Evolutionary conservation across 768 basidiomycete genomes (phyloP).

Genomic region (Omphalotus guepiniiformis): DNA sequence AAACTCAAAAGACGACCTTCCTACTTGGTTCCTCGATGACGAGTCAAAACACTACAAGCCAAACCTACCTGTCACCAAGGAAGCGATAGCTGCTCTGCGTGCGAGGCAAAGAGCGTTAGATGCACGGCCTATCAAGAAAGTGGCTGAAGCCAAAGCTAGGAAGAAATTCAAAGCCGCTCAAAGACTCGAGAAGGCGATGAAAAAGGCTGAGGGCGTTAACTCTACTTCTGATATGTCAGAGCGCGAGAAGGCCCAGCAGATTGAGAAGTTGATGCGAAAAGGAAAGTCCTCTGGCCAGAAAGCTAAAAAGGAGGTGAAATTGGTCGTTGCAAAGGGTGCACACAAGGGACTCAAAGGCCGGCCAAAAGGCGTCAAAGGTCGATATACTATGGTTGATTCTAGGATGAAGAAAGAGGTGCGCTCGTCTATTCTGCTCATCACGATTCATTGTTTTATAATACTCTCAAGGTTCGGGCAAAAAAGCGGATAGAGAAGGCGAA

Average conservation of each 20-base stretch:
- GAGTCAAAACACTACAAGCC: slow-evolving; percentile 90
- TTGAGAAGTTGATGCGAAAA: slow-evolving; percentile 87
- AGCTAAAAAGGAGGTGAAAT: slow-evolving; percentile 68
- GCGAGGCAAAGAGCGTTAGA: slow-evolving; percentile 92
- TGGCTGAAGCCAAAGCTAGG: slow-evolving; percentile 96
- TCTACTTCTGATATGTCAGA: slow-evolving; percentile 89
- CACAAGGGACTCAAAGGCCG: slow-evolving; percentile 89
- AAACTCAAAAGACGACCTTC: slow-evolving; percentile 87
- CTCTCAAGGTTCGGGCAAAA: slow-evolving; percentile 67
- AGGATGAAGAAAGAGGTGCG: slow-evolving; percentile 90
- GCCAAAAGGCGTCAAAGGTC: slow-evolving; percentile 94
- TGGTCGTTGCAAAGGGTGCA: slow-evolving; percentile 89
- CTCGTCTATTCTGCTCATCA: slow-evolving; percentile 7
- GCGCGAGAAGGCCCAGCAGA: slow-evolving; percentile 89
- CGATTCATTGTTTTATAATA: slow-evolving; percentile 7
- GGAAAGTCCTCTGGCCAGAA: slow-evolving; percentile 66
- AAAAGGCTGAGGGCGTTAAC: slow-evolving; percentile 93
- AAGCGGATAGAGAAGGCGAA: slow-evolving; percentile 75
- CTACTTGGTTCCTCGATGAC: slow-evolving; percentile 96
- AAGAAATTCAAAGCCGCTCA: slow-evolving; percentile 90
- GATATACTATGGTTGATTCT: slow-evolving; percentile 91
- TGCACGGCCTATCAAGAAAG: slow-evolving; percentile 97
- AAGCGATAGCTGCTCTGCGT: slow-evolving; percentile 80
- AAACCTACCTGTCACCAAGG: slow-evolving; percentile 96
- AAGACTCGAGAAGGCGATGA: slow-evolving; percentile 86